phyloP scores from a whole-genome alignment of 768 basidiomycete genomes.

The Suillus alpinus region DNA sequence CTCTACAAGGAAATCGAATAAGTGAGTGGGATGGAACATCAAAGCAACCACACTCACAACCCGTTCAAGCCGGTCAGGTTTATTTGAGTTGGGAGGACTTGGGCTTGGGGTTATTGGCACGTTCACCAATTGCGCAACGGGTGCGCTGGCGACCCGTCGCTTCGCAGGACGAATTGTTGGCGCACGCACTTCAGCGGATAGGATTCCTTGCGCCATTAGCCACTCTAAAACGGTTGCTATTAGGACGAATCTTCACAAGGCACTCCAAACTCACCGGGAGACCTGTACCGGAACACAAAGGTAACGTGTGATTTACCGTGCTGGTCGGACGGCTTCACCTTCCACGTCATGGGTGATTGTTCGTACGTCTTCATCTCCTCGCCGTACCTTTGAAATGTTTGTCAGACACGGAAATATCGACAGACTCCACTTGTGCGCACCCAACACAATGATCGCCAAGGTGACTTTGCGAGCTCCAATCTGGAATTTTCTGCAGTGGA shows the following conservation, averaged over 20 bases:
- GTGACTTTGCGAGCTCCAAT: conserved; percentile 32
- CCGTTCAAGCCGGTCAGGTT: conserved; percentile 2
- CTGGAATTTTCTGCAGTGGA: conserved; percentile 38
- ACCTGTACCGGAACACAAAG: conserved; percentile 66
- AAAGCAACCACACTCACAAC: conserved; percentile 5
- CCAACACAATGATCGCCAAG: conserved; percentile 45
- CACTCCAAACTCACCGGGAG: conserved; percentile 39
- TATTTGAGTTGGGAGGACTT: conserved; percentile 5
- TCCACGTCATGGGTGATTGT: conserved; percentile 54
- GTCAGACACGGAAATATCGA: conserved; percentile 6
- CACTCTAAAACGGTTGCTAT: conserved; percentile 37
- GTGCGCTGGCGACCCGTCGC: conserved; percentile 43
- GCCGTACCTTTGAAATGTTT: conserved; percentile 44
- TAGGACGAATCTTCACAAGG: neutral
- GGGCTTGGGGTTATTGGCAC: conserved; percentile 10
- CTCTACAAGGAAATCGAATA: conserved; percentile 4
- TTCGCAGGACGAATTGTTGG: conserved; percentile 21
- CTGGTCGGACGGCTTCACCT: conserved; percentile 45
- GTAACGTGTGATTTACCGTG: conserved; percentile 50
- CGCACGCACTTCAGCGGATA: conserved; percentile 24
- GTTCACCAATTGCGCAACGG: conserved; percentile 16
- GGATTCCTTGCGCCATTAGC: conserved; percentile 50
- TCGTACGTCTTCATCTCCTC: conserved; percentile 35
- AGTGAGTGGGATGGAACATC: neutral
- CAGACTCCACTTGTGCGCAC: conserved; percentile 30